Evolutionary conservation across 768 basidiomycete species (phyloP).

Genomic region (Cystofilobasidium bisporidii): DNA sequence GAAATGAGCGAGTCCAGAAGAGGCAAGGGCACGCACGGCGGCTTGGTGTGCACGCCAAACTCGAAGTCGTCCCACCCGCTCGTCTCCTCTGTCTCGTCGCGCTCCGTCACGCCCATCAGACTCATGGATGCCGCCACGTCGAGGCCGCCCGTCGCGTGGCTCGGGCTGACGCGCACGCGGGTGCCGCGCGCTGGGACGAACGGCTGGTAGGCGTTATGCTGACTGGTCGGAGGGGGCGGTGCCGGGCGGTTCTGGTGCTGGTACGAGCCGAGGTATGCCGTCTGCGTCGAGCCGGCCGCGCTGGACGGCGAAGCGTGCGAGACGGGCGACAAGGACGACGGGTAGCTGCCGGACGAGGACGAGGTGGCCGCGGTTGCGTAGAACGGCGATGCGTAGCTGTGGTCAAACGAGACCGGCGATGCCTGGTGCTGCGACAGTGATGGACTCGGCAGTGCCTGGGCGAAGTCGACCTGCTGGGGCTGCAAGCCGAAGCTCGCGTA

Average conservation of each 20-base stretch:
- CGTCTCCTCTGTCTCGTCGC: not conserved
- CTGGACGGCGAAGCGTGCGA: not conserved
- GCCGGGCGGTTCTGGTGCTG: not conserved
- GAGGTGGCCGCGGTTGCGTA: not conserved
- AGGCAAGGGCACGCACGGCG: not conserved
- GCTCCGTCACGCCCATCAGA: conserved; percentile 13
- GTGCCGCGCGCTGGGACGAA: not conserved
- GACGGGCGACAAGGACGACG: not conserved
- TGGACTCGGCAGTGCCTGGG: not conserved
- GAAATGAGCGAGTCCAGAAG: not conserved
- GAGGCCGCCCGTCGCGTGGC: not conserved
- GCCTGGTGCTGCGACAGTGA: not conserved
- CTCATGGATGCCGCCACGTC: conserved; percentile 5
- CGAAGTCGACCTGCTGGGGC: not conserved
- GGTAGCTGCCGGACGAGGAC: not conserved
- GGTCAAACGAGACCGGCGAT: not conserved
- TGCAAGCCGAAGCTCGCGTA: too few species aligned
- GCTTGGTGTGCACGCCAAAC: conserved; percentile 1
- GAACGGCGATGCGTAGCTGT: not conserved
- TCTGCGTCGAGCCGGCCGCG: not conserved
- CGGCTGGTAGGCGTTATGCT: not conserved
- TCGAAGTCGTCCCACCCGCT: not conserved
- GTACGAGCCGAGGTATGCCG: too few species aligned
- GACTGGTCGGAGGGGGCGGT: not conserved
- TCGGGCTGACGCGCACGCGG: not conserved